Base-by-base conservation (phyloP, 768 basidiomycete genomes). In the Pleurotus tuoliensis region DNA sequence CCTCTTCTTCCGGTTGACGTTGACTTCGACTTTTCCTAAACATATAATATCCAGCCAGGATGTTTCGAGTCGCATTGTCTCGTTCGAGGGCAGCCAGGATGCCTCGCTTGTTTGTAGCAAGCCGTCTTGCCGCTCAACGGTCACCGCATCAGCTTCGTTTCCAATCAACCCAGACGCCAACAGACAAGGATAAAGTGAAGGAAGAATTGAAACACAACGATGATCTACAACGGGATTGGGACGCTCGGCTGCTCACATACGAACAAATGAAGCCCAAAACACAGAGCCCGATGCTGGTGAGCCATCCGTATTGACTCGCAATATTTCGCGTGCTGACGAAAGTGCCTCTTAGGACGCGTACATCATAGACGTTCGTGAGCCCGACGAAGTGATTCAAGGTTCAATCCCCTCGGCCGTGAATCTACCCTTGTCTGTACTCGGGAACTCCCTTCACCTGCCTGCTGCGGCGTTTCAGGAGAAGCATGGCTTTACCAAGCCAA, bases 331-430 rank as follows among this genome's bases (percentile, higher is more conserved):
- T 49, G 62, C 56, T 47, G 52, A 59, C 25, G 41, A 25, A 25
- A 40, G 18, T 40, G 9, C 30, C 27, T 34, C 20, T 0, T 59
- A 92, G 90, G 76, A 87, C 58, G 76, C 81, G 4, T 90, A 85
- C 66, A 67, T 92, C 45, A 85, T 92, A 62, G 94, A 96, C 64
- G 95, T 98, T n/a, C 86, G 96, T 18, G 95, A 97, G 69, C 90
- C 88, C 1, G 84, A 92, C 61, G 95, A 97, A 68, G 90, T 94
- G 44, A 81, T 89, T 12, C 90, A 93, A 67, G 95, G 95, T 11
- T 88, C 88, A 67, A 96, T 98, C 60, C 95, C 95, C 5, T 93
- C 92, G 20, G 82, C 93, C 15, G 92, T 97, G 65, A 92, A 94
- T 69, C 71, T 98, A 16, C 94, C 95, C 4, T 81, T 98, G 39